Evolutionary conservation across 768 basidiomycete species (phyloP).

Genomic region (Boletus fagicola): DNA sequence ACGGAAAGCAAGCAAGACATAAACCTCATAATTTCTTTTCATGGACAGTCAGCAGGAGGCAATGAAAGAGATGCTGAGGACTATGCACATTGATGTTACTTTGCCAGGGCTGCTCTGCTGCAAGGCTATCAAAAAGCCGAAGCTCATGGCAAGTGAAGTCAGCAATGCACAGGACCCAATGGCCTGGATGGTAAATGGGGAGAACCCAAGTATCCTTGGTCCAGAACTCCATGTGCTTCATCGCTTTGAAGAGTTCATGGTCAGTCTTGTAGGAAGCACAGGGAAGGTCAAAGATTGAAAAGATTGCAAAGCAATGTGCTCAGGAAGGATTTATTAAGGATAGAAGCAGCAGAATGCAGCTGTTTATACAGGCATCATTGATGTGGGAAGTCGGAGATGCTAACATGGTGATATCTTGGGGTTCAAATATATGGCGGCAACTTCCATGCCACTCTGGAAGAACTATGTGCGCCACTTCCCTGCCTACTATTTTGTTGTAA

Average conservation of each 20-base stretch:
- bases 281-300: background rate
- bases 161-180: constrained; percentile 1
- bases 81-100: background rate
- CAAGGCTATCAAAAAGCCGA: background rate
- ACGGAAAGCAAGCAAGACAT: background rate
- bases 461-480: too few relatives aligned
- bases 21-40: background rate
- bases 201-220: too few relatives aligned
- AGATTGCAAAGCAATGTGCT: background rate
- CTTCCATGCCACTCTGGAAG: too few relatives aligned
- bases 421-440: background rate
- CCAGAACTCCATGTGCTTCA: background rate
- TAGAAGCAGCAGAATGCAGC: background rate
- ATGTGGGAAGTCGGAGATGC: background rate
- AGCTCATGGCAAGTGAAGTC: background rate
- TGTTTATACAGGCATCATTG: background rate
- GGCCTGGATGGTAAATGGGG: background rate
- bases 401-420: background rate
- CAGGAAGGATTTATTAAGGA: background rate
- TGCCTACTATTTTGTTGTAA: too few relatives aligned
- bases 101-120: background rate
- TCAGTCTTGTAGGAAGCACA: background rate
- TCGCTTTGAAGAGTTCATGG: background rate
- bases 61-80: background rate
- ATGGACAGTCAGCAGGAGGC: background rate